Percentiles rank a stretch among this genome's conserved stretches.
These are phyloP conservation scores for Neurospora sp. DNA, from an alignment of 495 filamentous ascomycete genomes.

Conservation along the genomic window DNA sequence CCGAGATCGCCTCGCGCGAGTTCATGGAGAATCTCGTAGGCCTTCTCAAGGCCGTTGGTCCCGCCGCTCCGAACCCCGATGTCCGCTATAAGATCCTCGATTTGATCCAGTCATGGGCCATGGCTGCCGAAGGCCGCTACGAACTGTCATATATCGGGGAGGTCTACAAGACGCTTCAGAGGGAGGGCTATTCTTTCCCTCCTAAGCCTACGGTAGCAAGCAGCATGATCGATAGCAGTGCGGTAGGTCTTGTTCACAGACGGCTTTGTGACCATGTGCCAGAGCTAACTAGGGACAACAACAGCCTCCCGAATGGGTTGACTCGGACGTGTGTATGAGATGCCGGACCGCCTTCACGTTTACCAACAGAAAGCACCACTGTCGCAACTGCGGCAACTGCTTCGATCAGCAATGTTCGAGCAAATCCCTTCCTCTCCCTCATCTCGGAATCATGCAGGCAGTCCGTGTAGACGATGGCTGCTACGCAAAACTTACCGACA, in stretches of 20 bases:
- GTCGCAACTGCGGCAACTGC: slow-evolving; percentile 92
- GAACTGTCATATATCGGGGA: slow-evolving; percentile 80
- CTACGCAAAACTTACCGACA: slow-evolving; percentile 79
- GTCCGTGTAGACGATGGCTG: slow-evolving; percentile 98
- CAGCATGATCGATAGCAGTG: slow-evolving; percentile 93
- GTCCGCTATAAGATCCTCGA: slow-evolving; percentile 86
- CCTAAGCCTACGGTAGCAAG: slow-evolving; percentile 78
- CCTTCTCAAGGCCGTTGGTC: slow-evolving; percentile 68
- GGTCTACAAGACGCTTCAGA: slow-evolving; percentile 69
- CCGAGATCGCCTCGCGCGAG: slow-evolving; percentile 89
- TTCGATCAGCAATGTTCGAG: slow-evolving; percentile 89
- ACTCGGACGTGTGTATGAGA: slow-evolving; percentile 98
- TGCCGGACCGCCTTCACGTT: slow-evolving; percentile 93
- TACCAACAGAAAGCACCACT: slow-evolving; percentile 96
- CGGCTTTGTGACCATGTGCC: neutral
- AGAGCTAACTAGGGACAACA: neutral
- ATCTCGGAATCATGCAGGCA: slow-evolving; percentile 81
- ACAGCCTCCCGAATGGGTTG: slow-evolving; percentile 87
- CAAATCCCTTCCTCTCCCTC: slow-evolving; percentile 80
- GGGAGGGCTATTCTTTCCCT: slow-evolving; percentile 81
- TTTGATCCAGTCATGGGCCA: slow-evolving; percentile 87
- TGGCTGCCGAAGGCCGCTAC: slow-evolving; percentile 74
- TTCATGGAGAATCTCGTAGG: slow-evolving; percentile 97
- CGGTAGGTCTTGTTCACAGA: slow-evolving; percentile 49
- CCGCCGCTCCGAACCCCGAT: slow-evolving; percentile 66